phyloP scores from a whole-genome alignment of 2,329 filamentous ascomycete genomes.

The Fusarium verrucosum region DNA sequence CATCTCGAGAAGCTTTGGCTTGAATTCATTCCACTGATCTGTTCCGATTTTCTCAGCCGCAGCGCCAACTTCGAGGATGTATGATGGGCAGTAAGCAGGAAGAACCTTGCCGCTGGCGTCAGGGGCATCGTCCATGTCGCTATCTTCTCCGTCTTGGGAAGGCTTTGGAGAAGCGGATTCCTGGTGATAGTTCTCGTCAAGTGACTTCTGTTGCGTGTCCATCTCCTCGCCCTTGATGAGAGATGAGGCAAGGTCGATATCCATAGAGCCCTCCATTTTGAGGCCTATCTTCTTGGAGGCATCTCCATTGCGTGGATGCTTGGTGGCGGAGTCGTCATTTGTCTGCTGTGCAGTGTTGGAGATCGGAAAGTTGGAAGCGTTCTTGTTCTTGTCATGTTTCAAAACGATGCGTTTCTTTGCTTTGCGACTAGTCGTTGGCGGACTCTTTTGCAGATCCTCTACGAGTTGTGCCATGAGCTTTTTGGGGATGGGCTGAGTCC shows the following conservation, averaged over 20 bases:
- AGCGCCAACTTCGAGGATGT: constrained; percentile 1
- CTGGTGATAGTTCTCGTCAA: background rate
- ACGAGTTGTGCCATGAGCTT: too few species aligned
- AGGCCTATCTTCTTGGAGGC: background rate
- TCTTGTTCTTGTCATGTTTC: background rate
- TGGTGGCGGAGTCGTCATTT: background rate
- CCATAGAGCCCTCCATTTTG: background rate
- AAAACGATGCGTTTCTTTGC: constrained; percentile 18
- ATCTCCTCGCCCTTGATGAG: background rate
- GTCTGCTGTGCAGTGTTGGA: background rate
- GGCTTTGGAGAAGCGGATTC: background rate
- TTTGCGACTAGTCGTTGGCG: background rate
- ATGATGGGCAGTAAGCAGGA: background rate
- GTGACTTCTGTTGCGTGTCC: background rate
- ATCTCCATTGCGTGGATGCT: background rate
- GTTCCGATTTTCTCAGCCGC: background rate
- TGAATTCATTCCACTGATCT: constrained; percentile 5
- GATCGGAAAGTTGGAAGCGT: background rate
- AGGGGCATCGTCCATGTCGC: constrained; percentile 7
- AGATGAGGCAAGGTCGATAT: background rate
- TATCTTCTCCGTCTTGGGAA: background rate
- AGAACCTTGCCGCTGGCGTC: background rate
- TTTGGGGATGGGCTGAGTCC: too few species aligned
- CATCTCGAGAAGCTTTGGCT: constrained; percentile 20
- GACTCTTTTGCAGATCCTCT: too few species aligned